A percentile compares a stretch with the other conserved stretches of the same genome.
These are phyloP conservation scores for Capronia coronata DNA, from an alignment of 2,329 filamentous ascomycete genomes.

Conservation along the genomic window DNA sequence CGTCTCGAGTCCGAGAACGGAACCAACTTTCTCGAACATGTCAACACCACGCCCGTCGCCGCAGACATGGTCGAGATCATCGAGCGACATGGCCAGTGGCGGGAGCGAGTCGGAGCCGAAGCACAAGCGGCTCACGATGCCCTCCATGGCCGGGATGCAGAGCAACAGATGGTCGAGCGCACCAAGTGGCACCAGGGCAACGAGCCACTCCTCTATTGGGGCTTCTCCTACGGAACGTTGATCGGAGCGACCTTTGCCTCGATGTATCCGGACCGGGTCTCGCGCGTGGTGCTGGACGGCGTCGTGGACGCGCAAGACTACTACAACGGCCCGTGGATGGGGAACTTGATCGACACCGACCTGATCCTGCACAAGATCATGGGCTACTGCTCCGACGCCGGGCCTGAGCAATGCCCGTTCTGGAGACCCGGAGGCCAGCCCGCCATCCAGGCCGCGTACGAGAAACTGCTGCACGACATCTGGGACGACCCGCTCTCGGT, in stretches of 20 bases:
- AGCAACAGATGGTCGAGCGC: constrained; percentile 29
- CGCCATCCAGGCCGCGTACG: constrained; percentile 19
- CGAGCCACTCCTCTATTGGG: constrained; percentile 18
- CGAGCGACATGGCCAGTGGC: constrained; percentile 33
- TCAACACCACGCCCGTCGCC: constrained; percentile 32
- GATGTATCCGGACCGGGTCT: constrained; percentile 14
- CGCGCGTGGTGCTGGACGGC: constrained; percentile 13
- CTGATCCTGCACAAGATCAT: constrained; percentile 44
- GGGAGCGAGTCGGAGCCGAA: constrained; percentile 37
- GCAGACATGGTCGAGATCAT: constrained; percentile 34
- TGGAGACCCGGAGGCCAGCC: constrained; percentile 13
- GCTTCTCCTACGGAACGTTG: constrained; percentile 14
- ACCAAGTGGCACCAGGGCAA: constrained; percentile 48
- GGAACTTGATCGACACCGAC: constrained; percentile 20
- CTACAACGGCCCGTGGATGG: constrained; percentile 14
- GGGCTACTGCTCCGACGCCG: constrained; percentile 47
- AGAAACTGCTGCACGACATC: constrained; percentile 20
- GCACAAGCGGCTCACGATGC: constrained; percentile 42
- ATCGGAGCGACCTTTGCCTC: constrained; percentile 13
- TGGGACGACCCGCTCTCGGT: constrained; percentile 15
- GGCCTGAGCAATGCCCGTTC: constrained; percentile 26
- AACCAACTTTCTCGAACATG: constrained; percentile 24
- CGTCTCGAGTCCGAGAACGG: constrained; percentile 6
- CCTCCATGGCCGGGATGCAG: constrained; percentile 41
- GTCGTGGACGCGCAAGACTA: constrained; percentile 14